Evolutionary conservation across 345 rosid genomes (phyloP).

Genomic region (Abelmoschus esculentus): DNA sequence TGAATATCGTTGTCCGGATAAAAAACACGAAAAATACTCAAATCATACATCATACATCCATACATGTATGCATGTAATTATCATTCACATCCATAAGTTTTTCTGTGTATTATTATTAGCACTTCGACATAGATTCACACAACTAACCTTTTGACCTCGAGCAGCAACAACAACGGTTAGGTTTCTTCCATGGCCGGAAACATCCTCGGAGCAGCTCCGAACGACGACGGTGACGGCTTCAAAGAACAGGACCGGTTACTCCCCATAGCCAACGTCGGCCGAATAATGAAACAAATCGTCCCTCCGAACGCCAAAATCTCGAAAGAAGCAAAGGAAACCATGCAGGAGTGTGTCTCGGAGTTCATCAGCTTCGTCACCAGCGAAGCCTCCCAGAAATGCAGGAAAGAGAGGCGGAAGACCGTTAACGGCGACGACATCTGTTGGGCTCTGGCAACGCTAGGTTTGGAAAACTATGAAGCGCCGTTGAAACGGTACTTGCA

Average conservation of each 20-base stretch:
- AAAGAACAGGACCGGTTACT: constrained; percentile 27
- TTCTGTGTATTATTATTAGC: too few species aligned
- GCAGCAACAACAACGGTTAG: neutral
- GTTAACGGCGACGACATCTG: constrained; percentile 31
- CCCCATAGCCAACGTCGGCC: constrained; percentile 33
- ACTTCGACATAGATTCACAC: too few species aligned
- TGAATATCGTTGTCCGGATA: too few species aligned
- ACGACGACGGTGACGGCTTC: constrained; percentile 17
- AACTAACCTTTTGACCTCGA: constrained; percentile 13
- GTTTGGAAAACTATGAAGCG: constrained; percentile 20
- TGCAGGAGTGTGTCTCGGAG: constrained; percentile 34
- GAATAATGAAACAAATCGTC: constrained; percentile 31
- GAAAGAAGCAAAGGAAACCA: constrained; percentile 32
- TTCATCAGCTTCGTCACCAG: constrained; percentile 29
- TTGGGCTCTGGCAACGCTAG: constrained; percentile 25
- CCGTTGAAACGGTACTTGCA: constrained; percentile 23
- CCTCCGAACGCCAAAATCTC: constrained; percentile 28
- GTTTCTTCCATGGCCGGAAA: constrained; percentile 24
- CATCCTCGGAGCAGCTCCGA: constrained; percentile 8
- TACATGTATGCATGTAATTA: too few species aligned
- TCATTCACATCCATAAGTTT: neutral
- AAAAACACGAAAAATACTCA: too few species aligned
- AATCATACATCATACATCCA: too few species aligned
- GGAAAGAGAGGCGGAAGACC: constrained; percentile 29
- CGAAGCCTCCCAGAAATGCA: constrained; percentile 30